A percentile compares a stretch with the other conserved stretches of the same genome.
Conservation (phyloP, 768 basidiomycete species). For the Rhizopogon roseolus region DNA sequence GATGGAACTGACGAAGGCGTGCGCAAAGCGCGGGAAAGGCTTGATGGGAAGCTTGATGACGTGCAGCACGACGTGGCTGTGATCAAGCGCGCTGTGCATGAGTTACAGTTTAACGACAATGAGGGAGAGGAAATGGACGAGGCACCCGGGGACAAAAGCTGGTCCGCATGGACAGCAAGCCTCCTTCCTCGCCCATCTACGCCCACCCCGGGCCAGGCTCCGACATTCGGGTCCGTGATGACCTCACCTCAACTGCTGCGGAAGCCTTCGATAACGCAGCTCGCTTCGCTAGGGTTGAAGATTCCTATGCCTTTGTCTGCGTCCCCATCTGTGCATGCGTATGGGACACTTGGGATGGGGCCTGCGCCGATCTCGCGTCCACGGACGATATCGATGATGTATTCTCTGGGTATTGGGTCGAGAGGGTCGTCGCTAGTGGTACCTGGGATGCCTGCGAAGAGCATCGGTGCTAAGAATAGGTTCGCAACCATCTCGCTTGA, state of each 20-base stretch:
- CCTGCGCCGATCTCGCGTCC: conserved; percentile 24
- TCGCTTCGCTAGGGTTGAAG: conserved; percentile 37
- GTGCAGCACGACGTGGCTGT: conserved; percentile 73
- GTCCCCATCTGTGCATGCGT: conserved; percentile 4
- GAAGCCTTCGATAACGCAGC: conserved; percentile 34
- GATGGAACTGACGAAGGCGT: conserved; percentile 48
- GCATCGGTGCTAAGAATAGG: background rate
- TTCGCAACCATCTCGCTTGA: background rate
- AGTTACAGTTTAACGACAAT: conserved; percentile 17
- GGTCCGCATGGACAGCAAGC: conserved; percentile 56
- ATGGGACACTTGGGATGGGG: conserved; percentile 14
- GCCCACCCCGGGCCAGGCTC: conserved; percentile 23
- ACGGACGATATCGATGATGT: conserved; percentile 58
- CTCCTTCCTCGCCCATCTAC: conserved; percentile 43
- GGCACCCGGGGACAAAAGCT: conserved; percentile 10
- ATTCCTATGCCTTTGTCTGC: conserved; percentile 50
- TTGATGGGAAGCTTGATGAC: conserved; percentile 62
- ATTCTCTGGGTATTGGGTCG: conserved; percentile 56
- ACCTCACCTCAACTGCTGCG: conserved; percentile 58
- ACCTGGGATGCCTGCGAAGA: background rate
- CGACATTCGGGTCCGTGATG: conserved; percentile 73
- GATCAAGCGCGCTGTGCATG: conserved; percentile 57
- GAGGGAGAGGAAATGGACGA: background rate
- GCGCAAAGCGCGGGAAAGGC: conserved; percentile 39
- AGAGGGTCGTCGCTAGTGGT: conserved; percentile 30